These are phyloP conservation scores for Ziziphus jujuba DNA, from an alignment of 306 rosid species.

Conservation along the genomic window DNA sequence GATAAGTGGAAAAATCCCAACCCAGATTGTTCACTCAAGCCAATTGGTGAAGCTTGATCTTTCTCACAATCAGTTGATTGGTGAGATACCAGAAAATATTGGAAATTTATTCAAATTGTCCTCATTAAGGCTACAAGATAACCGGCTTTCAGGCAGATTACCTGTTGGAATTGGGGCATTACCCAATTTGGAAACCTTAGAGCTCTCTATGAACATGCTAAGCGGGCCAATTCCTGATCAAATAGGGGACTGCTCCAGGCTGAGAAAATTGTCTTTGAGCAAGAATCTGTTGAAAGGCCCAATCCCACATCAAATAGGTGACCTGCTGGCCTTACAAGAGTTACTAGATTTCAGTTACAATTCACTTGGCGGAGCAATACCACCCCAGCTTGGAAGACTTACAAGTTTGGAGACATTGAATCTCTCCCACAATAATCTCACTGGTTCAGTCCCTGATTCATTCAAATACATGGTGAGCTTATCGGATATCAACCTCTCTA, in stretches of 20 bases:
- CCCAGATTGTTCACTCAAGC: constrained; percentile 30
- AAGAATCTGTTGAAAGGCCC: constrained; percentile 19
- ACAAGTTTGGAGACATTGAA: constrained; percentile 34
- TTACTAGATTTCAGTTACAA: constrained; percentile 49
- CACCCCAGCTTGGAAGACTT: constrained; percentile 35
- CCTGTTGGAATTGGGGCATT: constrained; percentile 46
- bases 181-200: constrained; percentile 31
- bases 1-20: constrained; percentile 40
- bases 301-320: constrained; percentile 43
- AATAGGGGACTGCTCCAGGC: constrained; percentile 36
- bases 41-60: constrained; percentile 35
- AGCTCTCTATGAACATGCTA: constrained; percentile 44
- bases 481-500: too few species aligned
- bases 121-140: constrained; percentile 22
- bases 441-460: too few species aligned
- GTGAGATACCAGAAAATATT: constrained; percentile 41
- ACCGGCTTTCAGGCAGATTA: constrained; percentile 40
- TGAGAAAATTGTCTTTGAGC: constrained; percentile 38
- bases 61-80: constrained; percentile 43
- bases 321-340: constrained; percentile 34
- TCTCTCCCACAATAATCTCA: too few species aligned
- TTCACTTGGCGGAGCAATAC: constrained; percentile 44
- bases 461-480: too few species aligned
- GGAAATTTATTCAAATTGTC: constrained; percentile 33
- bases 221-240: constrained; percentile 43